Percentiles rank a stretch among this genome's conserved stretches.
Conservation (phyloP, 805 yeast species). For the Metschnikowia proteae region DNA sequence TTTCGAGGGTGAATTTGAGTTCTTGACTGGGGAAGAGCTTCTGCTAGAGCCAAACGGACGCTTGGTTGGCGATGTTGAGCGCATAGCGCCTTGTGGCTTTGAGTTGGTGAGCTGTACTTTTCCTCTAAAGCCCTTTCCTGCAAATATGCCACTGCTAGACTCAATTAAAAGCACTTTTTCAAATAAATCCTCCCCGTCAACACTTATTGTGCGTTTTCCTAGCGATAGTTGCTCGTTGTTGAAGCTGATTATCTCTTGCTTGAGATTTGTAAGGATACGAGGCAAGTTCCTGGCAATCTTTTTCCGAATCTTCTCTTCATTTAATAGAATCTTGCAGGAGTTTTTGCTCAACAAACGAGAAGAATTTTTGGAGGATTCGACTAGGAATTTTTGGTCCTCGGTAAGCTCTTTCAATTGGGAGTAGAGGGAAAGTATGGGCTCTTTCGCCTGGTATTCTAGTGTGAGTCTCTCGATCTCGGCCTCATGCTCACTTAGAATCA, state of each 20-base stretch:
- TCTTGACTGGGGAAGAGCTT: conserved; percentile 11
- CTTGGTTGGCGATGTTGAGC: conserved; percentile 9
- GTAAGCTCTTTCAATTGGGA: conserved; percentile 52
- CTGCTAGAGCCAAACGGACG: conserved; percentile 5
- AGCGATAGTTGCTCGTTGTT: conserved; percentile 31
- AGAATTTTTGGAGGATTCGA: conserved; percentile 72
- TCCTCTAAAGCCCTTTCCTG: conserved; percentile 6
- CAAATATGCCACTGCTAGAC: conserved; percentile 7
- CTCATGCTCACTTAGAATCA: conserved; percentile 60
- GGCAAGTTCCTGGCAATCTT: conserved; percentile 69
- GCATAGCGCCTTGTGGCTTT: background rate
- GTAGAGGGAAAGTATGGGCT: conserved; percentile 55
- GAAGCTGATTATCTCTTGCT: conserved; percentile 44
- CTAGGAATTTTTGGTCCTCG: conserved; percentile 58
- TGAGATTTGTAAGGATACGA: conserved; percentile 49
- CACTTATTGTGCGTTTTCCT: conserved; percentile 24
- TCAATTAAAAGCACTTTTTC: conserved; percentile 36
- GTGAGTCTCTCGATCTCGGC: conserved; percentile 52
- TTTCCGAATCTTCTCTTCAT: conserved; percentile 77
- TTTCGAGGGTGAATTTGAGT: conserved; percentile 9
- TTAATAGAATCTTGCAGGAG: conserved; percentile 71
- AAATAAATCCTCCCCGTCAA: conserved; percentile 49
- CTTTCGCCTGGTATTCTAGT: conserved; percentile 45
- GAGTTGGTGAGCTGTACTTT: background rate
- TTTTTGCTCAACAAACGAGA: conserved; percentile 71